Conservation (phyloP, 2,329 filamentous ascomycete species). For the Phoma sp. region DNA sequence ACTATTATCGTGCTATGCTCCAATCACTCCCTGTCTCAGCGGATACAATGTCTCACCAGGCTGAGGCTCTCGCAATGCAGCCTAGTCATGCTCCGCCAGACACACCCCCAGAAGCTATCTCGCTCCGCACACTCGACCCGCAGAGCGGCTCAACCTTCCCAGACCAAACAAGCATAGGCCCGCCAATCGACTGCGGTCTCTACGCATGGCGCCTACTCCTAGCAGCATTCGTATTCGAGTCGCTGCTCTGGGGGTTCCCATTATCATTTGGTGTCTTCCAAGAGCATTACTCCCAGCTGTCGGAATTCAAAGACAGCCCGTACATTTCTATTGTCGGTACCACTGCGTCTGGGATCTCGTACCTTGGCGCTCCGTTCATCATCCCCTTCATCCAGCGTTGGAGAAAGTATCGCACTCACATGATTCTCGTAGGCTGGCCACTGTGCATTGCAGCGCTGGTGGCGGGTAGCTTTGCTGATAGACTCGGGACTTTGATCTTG, state of each 20-base stretch:
- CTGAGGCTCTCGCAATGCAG: neutral
- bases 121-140: neutral
- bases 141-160: neutral
- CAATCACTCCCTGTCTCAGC: too few species aligned
- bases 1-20: neutral
- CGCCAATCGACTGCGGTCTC: slow-evolving; percentile 22
- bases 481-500: slow-evolving; percentile 36
- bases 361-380: slow-evolving; percentile 50
- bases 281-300: slow-evolving; percentile 25
- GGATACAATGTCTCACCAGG: neutral
- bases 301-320: slow-evolving; percentile 14
- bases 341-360: slow-evolving; percentile 49
- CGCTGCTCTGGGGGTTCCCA: slow-evolving; percentile 48
- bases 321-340: slow-evolving; percentile 28
- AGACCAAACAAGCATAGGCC: slow-evolving; percentile 4
- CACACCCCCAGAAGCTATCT: neutral
- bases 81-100: neutral
- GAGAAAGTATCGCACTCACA: slow-evolving; percentile 36
- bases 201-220: slow-evolving; percentile 58
- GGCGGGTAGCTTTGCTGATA: slow-evolving; percentile 42
- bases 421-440: slow-evolving; percentile 40
- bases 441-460: slow-evolving; percentile 40
- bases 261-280: slow-evolving; percentile 35
- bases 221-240: slow-evolving; percentile 58
- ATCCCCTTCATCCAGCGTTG: slow-evolving; percentile 41